phyloP scores from a whole-genome alignment of 257 asterid genomes.

The Solanum rostratum region DNA sequence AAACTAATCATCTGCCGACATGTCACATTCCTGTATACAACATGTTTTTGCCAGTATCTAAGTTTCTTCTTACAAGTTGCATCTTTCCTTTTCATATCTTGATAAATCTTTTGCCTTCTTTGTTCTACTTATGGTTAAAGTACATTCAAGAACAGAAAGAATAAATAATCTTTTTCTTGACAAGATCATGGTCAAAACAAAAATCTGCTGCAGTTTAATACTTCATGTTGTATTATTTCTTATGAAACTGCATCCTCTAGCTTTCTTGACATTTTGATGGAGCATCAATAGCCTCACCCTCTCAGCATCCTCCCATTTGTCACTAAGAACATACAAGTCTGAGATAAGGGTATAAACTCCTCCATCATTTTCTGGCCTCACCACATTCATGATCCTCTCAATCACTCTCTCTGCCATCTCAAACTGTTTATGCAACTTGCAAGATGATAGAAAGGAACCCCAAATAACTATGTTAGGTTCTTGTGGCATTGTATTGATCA shows the following conservation, averaged over 20 bases:
- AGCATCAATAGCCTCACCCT: conserved; percentile 38
- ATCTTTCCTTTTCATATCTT: neutral
- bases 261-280: conserved; percentile 36
- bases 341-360: conserved; percentile 48
- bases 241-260: conserved; percentile 45
- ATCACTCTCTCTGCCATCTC: conserved; percentile 49
- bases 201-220: neutral
- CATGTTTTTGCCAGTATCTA: neutral
- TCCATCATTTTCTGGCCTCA: conserved; percentile 49
- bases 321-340: conserved; percentile 38
- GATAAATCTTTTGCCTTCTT: neutral
- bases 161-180: neutral
- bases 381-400: conserved; percentile 32
- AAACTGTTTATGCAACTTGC: conserved; percentile 47
- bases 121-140: neutral
- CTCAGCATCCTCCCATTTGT: conserved; percentile 45
- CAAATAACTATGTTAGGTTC: conserved; percentile 52
- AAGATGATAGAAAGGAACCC: conserved; percentile 57
- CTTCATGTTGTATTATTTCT: conserved; percentile 1
- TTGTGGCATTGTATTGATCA: conserved; percentile 33
- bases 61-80: neutral
- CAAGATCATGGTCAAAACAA: neutral
- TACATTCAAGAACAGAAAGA: neutral
- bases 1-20: neutral
- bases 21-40: neutral